A percentile compares a stretch with the other conserved stretches of the same genome.
These are phyloP conservation scores for Globisporangium abappressorium DNA, from an alignment of 352 stramenopile species.

Conservation along the genomic window DNA sequence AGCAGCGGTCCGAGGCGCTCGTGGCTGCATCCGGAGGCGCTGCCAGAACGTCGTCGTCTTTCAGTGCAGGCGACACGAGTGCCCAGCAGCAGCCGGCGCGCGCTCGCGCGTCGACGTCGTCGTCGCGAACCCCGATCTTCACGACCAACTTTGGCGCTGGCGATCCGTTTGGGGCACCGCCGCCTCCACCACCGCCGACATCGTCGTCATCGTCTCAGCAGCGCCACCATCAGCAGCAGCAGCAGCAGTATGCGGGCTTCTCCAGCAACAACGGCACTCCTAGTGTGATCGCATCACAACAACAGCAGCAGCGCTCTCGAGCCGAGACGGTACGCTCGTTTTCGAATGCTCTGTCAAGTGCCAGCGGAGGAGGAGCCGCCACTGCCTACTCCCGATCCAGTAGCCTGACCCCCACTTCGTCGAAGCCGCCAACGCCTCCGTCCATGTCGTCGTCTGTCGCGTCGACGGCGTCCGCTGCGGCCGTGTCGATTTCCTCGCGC, in stretches of 20 bases:
- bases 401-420: slow-evolving; percentile 5
- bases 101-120: not conserved
- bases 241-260: slow-evolving; percentile 5
- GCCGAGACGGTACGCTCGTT: slow-evolving; percentile 1
- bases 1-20: slow-evolving; percentile 6
- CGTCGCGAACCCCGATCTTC: not conserved
- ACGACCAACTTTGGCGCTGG: slow-evolving; percentile 2
- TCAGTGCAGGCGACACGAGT: not conserved
- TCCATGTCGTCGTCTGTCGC: slow-evolving; percentile 9
- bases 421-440: slow-evolving; percentile 14
- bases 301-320: slow-evolving; percentile 7
- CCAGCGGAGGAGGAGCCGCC: not conserved
- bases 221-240: not conserved
- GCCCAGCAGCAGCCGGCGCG: not conserved
- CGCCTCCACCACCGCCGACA: slow-evolving; percentile 7
- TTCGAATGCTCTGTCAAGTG: slow-evolving; percentile 2
- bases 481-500: slow-evolving; percentile 31
- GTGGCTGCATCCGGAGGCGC: not conserved
- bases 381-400: not conserved
- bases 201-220: not conserved
- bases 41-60: not conserved
- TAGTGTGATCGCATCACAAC: not conserved
- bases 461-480: slow-evolving; percentile 24
- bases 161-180: slow-evolving; percentile 12
- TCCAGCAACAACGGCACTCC: not conserved